These are phyloP conservation scores for Geotrichum candidum DNA, from an alignment of 1,139 yeast species.

Conservation along the genomic window DNA sequence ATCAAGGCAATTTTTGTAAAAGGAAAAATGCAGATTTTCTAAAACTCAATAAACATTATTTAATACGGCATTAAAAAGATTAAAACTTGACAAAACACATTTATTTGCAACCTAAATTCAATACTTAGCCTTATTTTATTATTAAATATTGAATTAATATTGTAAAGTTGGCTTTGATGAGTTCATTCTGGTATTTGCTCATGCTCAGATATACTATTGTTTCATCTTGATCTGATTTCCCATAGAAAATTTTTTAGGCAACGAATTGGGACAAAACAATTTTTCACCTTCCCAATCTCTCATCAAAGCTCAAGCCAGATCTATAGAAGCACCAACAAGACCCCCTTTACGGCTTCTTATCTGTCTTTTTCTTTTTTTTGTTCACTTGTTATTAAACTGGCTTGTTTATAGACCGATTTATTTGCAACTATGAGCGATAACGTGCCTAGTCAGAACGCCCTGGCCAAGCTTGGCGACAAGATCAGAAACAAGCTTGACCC, in stretches of 20 bases:
- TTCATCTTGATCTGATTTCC: background rate
- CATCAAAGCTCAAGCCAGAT: background rate
- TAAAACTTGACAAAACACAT: too few relatives aligned
- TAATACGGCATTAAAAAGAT: too few relatives aligned
- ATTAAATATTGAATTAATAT: too few relatives aligned
- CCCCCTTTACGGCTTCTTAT: background rate
- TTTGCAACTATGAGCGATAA: background rate
- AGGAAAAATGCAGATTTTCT: too few relatives aligned
- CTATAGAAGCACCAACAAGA: background rate
- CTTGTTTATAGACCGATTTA: too few relatives aligned
- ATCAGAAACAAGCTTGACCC: slow-evolving; percentile 26
- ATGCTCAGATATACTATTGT: background rate
- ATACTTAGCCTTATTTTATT: too few relatives aligned
- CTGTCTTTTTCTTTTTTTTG: background rate
- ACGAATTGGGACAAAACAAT: background rate
- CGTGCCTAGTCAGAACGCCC: slow-evolving; percentile 21
- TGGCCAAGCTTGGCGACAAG: slow-evolving; percentile 31
- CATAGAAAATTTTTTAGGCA: background rate
- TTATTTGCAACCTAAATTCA: too few relatives aligned
- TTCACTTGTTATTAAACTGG: background rate
- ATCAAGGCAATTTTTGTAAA: slow-evolving; percentile 40
- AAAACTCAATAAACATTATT: too few relatives aligned
- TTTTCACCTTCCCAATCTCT: background rate
- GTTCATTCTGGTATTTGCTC: background rate
- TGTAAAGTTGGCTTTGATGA: background rate